Evolutionary conservation across 2,329 filamentous ascomycete species (phyloP), one percentile per base, ranked within the genome.

Genomic region (Metarhizium humberi): DNA sequence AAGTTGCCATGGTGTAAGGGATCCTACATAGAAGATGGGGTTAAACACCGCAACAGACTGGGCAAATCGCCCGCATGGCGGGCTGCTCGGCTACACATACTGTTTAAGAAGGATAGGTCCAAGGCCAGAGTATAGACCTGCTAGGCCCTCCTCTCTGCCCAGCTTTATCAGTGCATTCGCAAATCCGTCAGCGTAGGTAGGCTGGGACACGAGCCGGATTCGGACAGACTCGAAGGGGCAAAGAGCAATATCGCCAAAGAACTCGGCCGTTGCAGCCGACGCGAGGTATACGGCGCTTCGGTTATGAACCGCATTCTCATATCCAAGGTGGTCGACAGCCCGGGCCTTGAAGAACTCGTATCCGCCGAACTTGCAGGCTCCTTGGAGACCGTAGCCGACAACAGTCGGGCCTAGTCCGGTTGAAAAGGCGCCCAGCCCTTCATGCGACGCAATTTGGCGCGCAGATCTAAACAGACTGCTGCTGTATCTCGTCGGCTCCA

Each of bases 341-440:
- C 92, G 88, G 79, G 92, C 83, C 86, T 95, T 95, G 87, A 95
- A 95, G 78, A 95, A 86, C 78, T 95, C 90, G 76, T 95, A 95
- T 73, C 90, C 90, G 74, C 90, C 90, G 74, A 94, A 94, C 79
- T 95, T 95, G 82, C 94, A 86, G 67, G 89, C 87, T 71, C 90
- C 90, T 79, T 95, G 90, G 66, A 95, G 85, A 85, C 95, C 95
- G 80, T 95, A 95, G 74, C 90, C 90, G 62, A 90, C 88, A 64
- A 85, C 84, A 70, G 90, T 95, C 67, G 90, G 90, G 64, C 90
- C 90, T 73, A 85, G 82, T 75, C 90, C 90, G 64, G 90, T 95
- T 73, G 90, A 78, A 67, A 95, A 85, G 73, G 90, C 90, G 73
- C 86, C 88, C 69, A 87, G 86, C 77, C 90, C 90, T 79, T 95